Conservation (phyloP, 2,329 filamentous ascomycete species). For the Mollisiaceae sp. region DNA sequence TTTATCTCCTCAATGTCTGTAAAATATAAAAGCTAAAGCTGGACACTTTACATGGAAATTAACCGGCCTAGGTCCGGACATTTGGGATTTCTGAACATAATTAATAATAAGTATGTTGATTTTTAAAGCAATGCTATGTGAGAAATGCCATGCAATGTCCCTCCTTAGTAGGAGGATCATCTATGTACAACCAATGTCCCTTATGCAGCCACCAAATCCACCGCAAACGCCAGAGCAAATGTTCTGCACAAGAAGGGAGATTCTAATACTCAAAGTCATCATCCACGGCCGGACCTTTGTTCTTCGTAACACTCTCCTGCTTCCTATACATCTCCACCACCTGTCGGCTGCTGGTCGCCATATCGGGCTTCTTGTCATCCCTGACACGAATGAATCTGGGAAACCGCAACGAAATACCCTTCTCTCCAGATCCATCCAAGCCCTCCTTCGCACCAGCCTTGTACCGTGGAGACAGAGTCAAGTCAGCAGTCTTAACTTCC, state of each 20-base stretch:
- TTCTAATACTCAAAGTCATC: slow-evolving; percentile 95
- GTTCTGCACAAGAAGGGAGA: not conserved
- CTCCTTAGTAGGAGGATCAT: not conserved
- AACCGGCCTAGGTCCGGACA: not conserved
- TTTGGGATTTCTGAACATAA: not conserved
- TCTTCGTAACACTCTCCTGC: slow-evolving; percentile 86
- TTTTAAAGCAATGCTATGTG: not conserved
- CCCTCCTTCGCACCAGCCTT: slow-evolving; percentile 87
- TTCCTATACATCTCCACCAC: slow-evolving; percentile 97
- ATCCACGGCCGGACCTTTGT: slow-evolving; percentile 84
- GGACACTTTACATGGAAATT: not conserved
- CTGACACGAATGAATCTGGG: slow-evolving; percentile 89
- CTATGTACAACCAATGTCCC: slow-evolving; percentile 7
- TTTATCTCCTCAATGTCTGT: no score
- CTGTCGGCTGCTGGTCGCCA: slow-evolving; percentile 82
- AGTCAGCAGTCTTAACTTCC: slow-evolving; percentile 96
- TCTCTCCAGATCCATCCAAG: slow-evolving; percentile 70
- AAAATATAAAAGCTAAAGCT: not conserved
- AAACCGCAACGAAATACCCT: slow-evolving; percentile 88
- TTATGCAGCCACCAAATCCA: slow-evolving; percentile 2
- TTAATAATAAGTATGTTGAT: not conserved
- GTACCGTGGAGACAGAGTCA: slow-evolving; percentile 91
- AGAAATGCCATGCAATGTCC: slow-evolving; percentile 5
- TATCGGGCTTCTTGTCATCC: slow-evolving; percentile 94
- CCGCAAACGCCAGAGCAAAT: slow-evolving; percentile 3